These are phyloP conservation scores for Chalara sp. DNA, from an alignment of 2,329 filamentous ascomycete species.

Conservation along the genomic window DNA sequence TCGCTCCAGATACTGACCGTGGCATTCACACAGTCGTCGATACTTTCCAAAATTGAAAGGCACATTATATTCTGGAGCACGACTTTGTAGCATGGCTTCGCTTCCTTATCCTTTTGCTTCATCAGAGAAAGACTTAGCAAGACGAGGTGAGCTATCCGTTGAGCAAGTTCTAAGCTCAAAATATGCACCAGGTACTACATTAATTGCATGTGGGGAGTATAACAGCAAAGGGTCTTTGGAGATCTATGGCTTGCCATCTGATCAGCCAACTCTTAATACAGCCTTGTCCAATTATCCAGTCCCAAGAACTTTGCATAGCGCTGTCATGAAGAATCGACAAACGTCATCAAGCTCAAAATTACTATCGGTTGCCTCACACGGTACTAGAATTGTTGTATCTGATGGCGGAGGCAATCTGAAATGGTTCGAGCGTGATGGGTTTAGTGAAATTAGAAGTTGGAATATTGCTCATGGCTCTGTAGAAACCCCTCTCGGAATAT, in stretches of 20 bases:
- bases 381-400: slow-evolving; percentile 72
- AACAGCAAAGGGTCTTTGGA: slow-evolving; percentile 87
- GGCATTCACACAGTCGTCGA: slow-evolving; percentile 58
- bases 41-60: slow-evolving; percentile 72
- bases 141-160: slow-evolving; percentile 46
- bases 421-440: slow-evolving; percentile 85
- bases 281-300: slow-evolving; percentile 25
- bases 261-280: slow-evolving; percentile 19
- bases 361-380: slow-evolving; percentile 74
- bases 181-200: slow-evolving; percentile 48
- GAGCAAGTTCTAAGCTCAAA: slow-evolving; percentile 50
- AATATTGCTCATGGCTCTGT: slow-evolving; percentile 49
- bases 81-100: slow-evolving; percentile 65
- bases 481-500: slow-evolving; percentile 40
- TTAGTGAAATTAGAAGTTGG: slow-evolving; percentile 48
- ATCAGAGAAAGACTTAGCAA: slow-evolving; percentile 51
- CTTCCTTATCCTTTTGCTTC: slow-evolving; percentile 63
- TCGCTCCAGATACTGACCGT: no score
- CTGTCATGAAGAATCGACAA: slow-evolving; percentile 70
- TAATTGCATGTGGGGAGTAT: slow-evolving; percentile 84
- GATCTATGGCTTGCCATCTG: slow-evolving; percentile 63
- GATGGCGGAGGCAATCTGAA: slow-evolving; percentile 80
- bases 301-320: slow-evolving; percentile 34
- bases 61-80: slow-evolving; percentile 77
- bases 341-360: slow-evolving; percentile 76